These are phyloP conservation scores for Groenewaldozyma auringiensis DNA, from an alignment of 1,139 yeast genomes.

Conservation along the genomic window DNA sequence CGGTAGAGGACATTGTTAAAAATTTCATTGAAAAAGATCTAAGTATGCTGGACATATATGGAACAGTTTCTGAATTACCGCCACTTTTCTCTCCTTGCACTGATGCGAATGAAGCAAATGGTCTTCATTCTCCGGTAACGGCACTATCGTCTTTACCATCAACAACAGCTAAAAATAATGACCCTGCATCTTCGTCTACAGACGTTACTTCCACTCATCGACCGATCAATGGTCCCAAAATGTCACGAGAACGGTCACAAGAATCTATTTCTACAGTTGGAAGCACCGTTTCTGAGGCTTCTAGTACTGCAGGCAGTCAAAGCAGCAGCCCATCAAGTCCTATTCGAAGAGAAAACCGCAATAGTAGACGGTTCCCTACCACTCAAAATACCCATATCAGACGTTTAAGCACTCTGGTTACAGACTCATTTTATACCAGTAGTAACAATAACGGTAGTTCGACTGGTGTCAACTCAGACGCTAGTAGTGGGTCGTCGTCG, in stretches of 20 bases:
- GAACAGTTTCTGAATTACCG: conserved; percentile 11
- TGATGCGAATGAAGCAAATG: background rate
- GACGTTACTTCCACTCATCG: no score
- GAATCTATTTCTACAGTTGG: background rate
- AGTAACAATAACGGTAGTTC: background rate
- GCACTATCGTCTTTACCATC: conserved; percentile 6
- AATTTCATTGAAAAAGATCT: conserved; percentile 21
- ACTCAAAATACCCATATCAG: background rate
- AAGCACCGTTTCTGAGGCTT: no score
- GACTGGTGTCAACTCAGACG: no score
- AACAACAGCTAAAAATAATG: conserved; percentile 4
- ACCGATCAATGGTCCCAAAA: no score
- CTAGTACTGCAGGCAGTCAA: background rate
- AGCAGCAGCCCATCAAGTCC: background rate
- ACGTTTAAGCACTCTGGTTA: background rate
- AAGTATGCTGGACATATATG: conserved; percentile 20
- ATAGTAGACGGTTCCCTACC: background rate
- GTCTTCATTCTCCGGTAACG: background rate
- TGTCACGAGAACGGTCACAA: background rate
- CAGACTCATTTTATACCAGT: background rate
- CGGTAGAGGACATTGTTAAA: conserved; percentile 21
- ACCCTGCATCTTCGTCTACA: background rate
- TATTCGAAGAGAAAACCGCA: background rate
- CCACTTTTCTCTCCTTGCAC: conserved; percentile 3
- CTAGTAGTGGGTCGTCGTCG: no score